A percentile compares a stretch with the other conserved stretches of the same genome.
Evolutionary conservation across 768 basidiomycete genomes (phyloP).

Genomic region (Trametes cingulata): DNA sequence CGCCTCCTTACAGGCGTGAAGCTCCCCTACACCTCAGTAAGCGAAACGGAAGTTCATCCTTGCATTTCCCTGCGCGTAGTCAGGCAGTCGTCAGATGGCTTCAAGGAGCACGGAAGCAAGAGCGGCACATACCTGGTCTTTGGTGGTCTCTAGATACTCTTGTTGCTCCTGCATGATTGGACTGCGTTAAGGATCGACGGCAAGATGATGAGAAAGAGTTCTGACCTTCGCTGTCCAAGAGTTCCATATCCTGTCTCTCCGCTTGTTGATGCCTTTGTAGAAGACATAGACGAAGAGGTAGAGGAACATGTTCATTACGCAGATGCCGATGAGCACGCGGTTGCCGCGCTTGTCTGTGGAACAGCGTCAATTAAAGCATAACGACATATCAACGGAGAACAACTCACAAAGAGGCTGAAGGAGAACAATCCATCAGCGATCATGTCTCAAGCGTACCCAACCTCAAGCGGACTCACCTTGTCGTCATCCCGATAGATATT

Average conservation of each 20-base stretch:
- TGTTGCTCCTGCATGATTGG: constrained; percentile 46
- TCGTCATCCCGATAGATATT: constrained; percentile 63
- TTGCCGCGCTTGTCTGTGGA: constrained; percentile 60
- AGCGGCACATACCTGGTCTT: constrained; percentile 37
- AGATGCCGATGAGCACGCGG: constrained; percentile 52
- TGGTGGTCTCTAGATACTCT: constrained; percentile 61
- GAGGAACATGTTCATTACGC: constrained; percentile 52
- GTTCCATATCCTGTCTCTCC: constrained; percentile 54
- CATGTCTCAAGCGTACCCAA: not conserved
- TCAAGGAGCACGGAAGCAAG: too few species aligned
- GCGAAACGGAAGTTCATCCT: constrained; percentile 67
- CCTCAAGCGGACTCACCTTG: constrained; percentile 15
- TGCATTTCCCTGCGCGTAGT: constrained; percentile 57
- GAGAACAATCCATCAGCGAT: not conserved
- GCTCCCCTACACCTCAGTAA: too few species aligned
- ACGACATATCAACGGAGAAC: not conserved
- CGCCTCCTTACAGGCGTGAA: not conserved
- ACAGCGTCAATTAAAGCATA: constrained; percentile 1
- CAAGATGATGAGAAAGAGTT: too few species aligned
- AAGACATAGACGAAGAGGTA: constrained; percentile 55
- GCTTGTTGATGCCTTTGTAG: constrained; percentile 53
- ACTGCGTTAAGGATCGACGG: not conserved
- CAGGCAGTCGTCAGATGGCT: too few species aligned
- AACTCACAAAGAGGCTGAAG: constrained; percentile 30
- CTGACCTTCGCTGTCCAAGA: constrained; percentile 43